Percentiles rank a stretch among this genome's conserved stretches.
phyloP scores from a whole-genome alignment of 805 yeast genomes.

The Nakazawaea laoshanensis region DNA sequence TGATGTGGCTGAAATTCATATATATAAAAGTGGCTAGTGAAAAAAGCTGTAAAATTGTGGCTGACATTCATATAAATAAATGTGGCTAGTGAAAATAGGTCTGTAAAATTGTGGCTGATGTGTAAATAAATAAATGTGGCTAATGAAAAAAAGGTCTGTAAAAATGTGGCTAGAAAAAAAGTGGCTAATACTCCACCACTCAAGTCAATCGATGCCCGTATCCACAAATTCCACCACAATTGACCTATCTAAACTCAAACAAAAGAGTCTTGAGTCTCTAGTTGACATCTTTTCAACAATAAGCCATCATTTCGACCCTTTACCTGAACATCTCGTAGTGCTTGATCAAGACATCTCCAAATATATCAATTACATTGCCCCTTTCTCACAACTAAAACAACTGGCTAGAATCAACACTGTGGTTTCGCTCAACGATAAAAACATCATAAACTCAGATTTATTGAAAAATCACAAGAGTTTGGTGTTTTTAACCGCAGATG shows the following conservation, averaged over 20 bases:
- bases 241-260: background rate
- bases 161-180: too few species aligned
- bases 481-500: conserved; percentile 14
- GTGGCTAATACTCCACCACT: too few species aligned
- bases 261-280: conserved; percentile 1
- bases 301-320: conserved; percentile 1
- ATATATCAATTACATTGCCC: conserved; percentile 18
- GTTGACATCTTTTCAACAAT: conserved; percentile 7
- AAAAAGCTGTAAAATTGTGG: too few species aligned
- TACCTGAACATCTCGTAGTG: conserved; percentile 10
- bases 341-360: conserved; percentile 16
- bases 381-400: conserved; percentile 18
- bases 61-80: too few species aligned
- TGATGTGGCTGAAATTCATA: too few species aligned
- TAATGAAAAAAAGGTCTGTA: too few species aligned
- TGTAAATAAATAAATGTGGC: too few species aligned
- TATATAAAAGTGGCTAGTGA: too few species aligned
- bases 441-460: conserved; percentile 6
- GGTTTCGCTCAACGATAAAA: conserved; percentile 19
- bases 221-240: too few species aligned
- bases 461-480: conserved; percentile 14
- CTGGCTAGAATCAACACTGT: conserved; percentile 18
- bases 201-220: too few species aligned
- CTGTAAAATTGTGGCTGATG: too few species aligned
- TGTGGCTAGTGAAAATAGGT: too few species aligned